Conservation (phyloP, 768 basidiomycete species). For the Leccinellum albellum region DNA sequence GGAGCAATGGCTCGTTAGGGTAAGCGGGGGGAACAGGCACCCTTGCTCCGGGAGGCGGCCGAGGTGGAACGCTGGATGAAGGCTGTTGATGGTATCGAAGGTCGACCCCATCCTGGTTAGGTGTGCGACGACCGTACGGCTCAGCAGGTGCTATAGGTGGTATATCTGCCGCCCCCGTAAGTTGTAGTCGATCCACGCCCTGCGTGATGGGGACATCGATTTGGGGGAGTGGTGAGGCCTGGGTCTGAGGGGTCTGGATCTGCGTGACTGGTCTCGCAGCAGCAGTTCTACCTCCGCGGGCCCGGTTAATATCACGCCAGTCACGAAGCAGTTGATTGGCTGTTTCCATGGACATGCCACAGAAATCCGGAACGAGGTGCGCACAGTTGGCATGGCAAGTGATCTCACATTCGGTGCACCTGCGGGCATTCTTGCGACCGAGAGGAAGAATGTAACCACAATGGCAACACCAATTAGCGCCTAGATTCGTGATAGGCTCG, state of each 20-base stretch:
- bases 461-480: constrained; percentile 99
- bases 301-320: constrained; percentile 85
- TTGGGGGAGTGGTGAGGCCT: constrained; percentile 32
- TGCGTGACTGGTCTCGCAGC: constrained; percentile 36
- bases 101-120: constrained; percentile 37
- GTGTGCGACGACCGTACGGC: constrained; percentile 23
- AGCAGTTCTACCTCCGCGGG: constrained; percentile 46
- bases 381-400: constrained; percentile 98
- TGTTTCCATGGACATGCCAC: constrained; percentile 99
- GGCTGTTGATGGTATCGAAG: constrained; percentile 39
- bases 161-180: constrained; percentile 39
- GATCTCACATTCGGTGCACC: constrained; percentile 93
- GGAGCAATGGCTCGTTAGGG: constrained; percentile 32
- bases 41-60: constrained; percentile 38
- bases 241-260: constrained; percentile 29
- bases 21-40: constrained; percentile 34
- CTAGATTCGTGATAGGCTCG: constrained; percentile 93
- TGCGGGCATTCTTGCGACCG: constrained; percentile 93
- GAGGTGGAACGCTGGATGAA: constrained; percentile 30
- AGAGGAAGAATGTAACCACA: constrained; percentile 98
- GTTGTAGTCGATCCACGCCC: constrained; percentile 45
- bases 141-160: constrained; percentile 23
- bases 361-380: constrained; percentile 98
- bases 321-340: constrained; percentile 90
- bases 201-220: constrained; percentile 31